Percentiles rank a stretch among this genome's conserved stretches.
These are phyloP conservation scores for Monarda citriodora DNA, from an alignment of 305 asterid species.

Conservation along the genomic window DNA sequence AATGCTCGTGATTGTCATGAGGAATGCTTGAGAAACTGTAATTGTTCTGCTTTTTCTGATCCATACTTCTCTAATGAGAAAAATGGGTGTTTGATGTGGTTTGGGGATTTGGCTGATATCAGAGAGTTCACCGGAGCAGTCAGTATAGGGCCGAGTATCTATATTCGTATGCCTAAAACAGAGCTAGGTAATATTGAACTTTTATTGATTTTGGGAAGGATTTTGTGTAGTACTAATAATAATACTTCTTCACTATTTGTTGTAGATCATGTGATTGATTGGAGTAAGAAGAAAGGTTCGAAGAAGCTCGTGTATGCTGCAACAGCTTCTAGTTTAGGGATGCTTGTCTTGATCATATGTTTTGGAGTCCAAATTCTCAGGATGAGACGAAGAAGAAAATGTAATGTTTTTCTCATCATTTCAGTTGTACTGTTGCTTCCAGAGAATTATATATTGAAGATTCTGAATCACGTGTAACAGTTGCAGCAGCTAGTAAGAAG, in stretches of 20 bases:
- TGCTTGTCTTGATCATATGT: conserved; percentile 13
- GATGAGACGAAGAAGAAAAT: conserved; percentile 15
- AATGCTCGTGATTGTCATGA: background rate
- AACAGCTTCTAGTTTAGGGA: conserved; percentile 9
- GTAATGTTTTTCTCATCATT: conserved; percentile 7
- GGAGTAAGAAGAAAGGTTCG: background rate
- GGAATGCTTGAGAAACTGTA: conserved; percentile 16
- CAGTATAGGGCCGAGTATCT: conserved; percentile 7
- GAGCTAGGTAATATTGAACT: conserved; percentile 1
- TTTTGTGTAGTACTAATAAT: background rate
- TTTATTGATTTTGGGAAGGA: background rate
- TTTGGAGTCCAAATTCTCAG: conserved; percentile 9
- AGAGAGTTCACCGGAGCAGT: conserved; percentile 5
- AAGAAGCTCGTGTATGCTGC: conserved; percentile 6
- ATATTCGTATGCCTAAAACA: conserved; percentile 11
- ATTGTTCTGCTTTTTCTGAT: conserved; percentile 17
- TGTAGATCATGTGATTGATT: background rate
- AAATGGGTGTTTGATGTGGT: conserved; percentile 19
- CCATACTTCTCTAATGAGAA: background rate
- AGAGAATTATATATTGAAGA: background rate
- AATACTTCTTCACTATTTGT: background rate
- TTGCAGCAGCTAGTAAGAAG: conserved; percentile 10
- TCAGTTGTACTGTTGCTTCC: background rate
- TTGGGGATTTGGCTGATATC: conserved; percentile 19
- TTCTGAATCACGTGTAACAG: background rate